Percentiles rank a stretch among this genome's conserved stretches.
These are phyloP conservation scores for Globisporangium heterothallicum DNA, from an alignment of 352 stramenopile genomes.

Conservation along the genomic window DNA sequence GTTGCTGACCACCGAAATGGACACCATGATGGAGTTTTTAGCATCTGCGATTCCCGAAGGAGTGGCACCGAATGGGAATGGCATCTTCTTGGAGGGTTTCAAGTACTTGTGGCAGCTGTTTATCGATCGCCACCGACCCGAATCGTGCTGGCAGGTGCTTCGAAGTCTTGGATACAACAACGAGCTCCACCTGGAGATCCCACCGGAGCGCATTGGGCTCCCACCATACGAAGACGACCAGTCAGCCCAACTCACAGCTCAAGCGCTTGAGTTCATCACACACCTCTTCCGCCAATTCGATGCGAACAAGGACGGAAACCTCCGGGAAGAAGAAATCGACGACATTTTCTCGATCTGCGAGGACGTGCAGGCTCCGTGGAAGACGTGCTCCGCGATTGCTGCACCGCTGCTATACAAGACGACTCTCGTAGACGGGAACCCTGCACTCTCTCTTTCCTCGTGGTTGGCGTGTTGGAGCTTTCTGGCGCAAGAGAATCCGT, in stretches of 20 bases:
- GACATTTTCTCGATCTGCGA: conserved; percentile 84
- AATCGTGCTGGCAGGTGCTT: conserved; percentile 85
- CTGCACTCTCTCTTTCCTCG: conserved; percentile 42
- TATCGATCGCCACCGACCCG: conserved; percentile 85
- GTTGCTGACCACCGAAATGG: conserved; percentile 74
- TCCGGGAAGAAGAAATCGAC: conserved; percentile 61
- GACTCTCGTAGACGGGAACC: conserved; percentile 44
- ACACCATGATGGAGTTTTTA: conserved; percentile 84
- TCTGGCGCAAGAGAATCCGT: conserved; percentile 68
- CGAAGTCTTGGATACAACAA: conserved; percentile 81
- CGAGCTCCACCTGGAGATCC: conserved; percentile 72
- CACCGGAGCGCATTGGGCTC: conserved; percentile 50
- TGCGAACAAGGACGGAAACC: conserved; percentile 71
- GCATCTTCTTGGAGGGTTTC: conserved; percentile 74
- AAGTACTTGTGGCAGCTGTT: conserved; percentile 84
- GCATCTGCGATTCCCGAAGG: conserved; percentile 55
- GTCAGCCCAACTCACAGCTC: conserved; percentile 67
- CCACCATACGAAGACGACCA: conserved; percentile 60
- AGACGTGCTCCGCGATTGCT: conserved; percentile 49
- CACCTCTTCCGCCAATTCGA: conserved; percentile 82
- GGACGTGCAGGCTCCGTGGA: conserved; percentile 62
- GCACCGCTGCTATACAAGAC: conserved; percentile 53
- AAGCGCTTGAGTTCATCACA: conserved; percentile 65
- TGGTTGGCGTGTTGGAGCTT: conserved; percentile 75
- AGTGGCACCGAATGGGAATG: conserved; percentile 58